Evolutionary conservation across 2,329 filamentous ascomycete genomes (phyloP), one percentile per base, ranked within the genome.

Genomic region (Ascochyta lentis): DNA sequence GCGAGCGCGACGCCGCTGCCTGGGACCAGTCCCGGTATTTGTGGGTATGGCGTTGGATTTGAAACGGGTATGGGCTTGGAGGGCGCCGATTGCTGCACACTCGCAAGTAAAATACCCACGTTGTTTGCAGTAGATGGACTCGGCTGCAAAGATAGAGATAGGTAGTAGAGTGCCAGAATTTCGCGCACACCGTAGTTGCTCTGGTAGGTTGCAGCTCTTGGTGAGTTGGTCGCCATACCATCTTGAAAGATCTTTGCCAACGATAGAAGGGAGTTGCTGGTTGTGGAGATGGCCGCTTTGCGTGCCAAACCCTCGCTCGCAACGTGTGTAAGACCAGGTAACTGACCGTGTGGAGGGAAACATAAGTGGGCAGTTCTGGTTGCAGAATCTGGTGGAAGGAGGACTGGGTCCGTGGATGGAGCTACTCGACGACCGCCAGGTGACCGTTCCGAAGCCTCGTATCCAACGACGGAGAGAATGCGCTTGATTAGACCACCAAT

Each of bases 61-160:
- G 77, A 75, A 23, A 78, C 76, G 8, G 79, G 73, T 68, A 58
- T 75, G 56, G 72, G 64, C 43, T 78, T 81, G 8, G 78, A 76
- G 3, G 77, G 77, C 7, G 75, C 68, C 24, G 81, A 81, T 65
- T 96, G 92, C 70, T 96, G 95, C 19, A 98, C 90, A 53, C 95
- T 91, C 5, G 95, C 95, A n/a, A 99, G 85, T 26, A 99, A 82
- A 51, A 99, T 99, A 3, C 95, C 95, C 12, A 99, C 93, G 72
- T 99, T 99, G 73, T 99, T 99, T 0, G 95, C 95, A 0, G 95
- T 99, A 0, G 95, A 99, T 2, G 95, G 95, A 67, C 95, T 98
- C 43, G 95, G 93, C 61, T 97, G 95, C 2, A 99, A 82, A 0
- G 95, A 96, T 3, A 99, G 80, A 0, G 95, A 99, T 3, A 99